phyloP scores from a whole-genome alignment of 106 monocot genomes.

The Vanilla planifolia region DNA sequence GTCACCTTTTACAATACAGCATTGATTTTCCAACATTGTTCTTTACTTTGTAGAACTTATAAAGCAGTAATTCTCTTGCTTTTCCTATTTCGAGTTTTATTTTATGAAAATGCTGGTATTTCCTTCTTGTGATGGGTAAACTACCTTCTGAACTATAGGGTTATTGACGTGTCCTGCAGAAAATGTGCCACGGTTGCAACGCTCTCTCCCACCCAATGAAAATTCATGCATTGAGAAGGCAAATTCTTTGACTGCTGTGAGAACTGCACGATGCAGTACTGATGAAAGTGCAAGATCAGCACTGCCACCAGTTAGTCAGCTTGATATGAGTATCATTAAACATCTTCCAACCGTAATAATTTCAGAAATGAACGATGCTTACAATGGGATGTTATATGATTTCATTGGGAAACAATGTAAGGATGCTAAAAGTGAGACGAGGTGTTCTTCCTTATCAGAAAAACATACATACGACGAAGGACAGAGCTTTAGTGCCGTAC shows the following conservation, averaged over 20 bases:
- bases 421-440: not conserved
- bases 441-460: too few relatives aligned
- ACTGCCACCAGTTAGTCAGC: constrained; percentile 52
- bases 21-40: not conserved
- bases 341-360: constrained; percentile 83
- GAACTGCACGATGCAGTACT: constrained; percentile 15
- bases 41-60: too few relatives aligned
- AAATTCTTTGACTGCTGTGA: constrained; percentile 3
- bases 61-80: too few relatives aligned
- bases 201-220: constrained; percentile 1
- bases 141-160: constrained; percentile 6
- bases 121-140: not conserved
- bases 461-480: too few relatives aligned
- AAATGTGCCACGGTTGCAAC: not conserved
- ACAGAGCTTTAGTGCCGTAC: too few relatives aligned
- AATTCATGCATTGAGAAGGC: constrained; percentile 1
- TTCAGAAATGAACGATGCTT: constrained; percentile 69
- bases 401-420: constrained; percentile 24
- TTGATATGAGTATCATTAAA: constrained; percentile 72
- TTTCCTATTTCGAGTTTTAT: not conserved
- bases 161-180: constrained; percentile 1
- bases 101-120: not conserved
- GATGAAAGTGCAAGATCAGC: constrained; percentile 15
- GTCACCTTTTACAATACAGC: not conserved
- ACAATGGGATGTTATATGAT: constrained; percentile 59